These are phyloP conservation scores for Cryphonectria radicalis DNA, from an alignment of 2,329 filamentous ascomycete genomes.

Conservation along the genomic window DNA sequence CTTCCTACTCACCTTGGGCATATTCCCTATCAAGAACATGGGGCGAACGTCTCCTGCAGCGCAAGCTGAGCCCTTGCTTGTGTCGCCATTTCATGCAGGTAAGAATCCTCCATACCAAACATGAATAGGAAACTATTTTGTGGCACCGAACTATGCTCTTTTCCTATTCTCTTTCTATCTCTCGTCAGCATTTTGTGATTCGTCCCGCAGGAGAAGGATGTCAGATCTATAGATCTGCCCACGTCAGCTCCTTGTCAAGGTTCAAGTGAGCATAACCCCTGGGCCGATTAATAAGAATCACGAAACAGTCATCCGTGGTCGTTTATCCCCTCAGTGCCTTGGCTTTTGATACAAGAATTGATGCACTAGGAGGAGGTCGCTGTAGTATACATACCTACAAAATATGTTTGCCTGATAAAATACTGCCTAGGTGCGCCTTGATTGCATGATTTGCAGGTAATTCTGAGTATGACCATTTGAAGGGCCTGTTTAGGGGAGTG, in stretches of 20 bases:
- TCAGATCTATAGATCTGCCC: neutral
- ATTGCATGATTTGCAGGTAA: neutral
- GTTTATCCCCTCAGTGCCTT: neutral
- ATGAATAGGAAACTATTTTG: neutral
- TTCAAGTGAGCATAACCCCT: neutral
- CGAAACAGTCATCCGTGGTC: neutral
- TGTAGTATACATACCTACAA: neutral
- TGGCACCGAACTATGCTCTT: neutral
- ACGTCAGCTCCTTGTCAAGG: neutral
- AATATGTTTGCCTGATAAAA: neutral
- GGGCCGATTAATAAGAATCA: neutral
- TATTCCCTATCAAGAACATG: neutral
- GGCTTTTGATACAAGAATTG: neutral
- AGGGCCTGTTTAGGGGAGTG: neutral
- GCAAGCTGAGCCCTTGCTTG: neutral
- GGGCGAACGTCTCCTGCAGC: neutral
- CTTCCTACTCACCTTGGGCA: neutral
- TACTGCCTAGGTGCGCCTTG: neutral
- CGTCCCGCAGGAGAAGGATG: neutral
- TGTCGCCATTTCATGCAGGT: neutral
- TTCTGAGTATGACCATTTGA: neutral
- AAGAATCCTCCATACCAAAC: neutral
- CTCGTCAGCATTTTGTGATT: neutral
- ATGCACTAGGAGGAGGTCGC: neutral
- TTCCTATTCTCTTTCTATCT: neutral